Base-by-base conservation (phyloP, 1,284 basidiomycete species). In the Exsudoporus floridanus region DNA sequence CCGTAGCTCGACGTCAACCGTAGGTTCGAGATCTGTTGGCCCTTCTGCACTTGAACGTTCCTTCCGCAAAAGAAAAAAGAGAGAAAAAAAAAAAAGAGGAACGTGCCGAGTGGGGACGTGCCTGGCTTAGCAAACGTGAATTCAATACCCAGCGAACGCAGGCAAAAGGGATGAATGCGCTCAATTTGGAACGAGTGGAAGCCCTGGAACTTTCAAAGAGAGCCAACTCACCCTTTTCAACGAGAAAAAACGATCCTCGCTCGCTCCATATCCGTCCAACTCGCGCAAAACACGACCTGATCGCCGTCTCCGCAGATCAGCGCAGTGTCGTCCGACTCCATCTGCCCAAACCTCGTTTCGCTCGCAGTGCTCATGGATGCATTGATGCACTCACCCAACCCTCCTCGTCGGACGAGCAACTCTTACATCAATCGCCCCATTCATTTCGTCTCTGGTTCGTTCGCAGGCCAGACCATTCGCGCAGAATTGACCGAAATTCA, bases 401-500 rank as follows among this genome's bases (percentile, higher is more conserved):
- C 45, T 6, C 57, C 63, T 35, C 67, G 65, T 14, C 59, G 70
- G 51, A 66, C 65, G 18, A 71, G 45, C 46, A 54, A 50, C 25
- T 72, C 69, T 4, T 54, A 37, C 38, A 73, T 77, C 46, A 73
- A 75, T 36, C 57, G 61, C 28, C 80, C 81, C 13, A 80, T 84
- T 49, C 73, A 71, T 54, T 86, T 83, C 57, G 67, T 69, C 10
- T 70, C 74, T 48, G 85, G 84, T 52, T 84, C 83, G 57, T 84
- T 86, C 64, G 66, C 73, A 50, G 83, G 82, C 25, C 73, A 74
- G 52, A 78, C 76, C 12, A 73, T 86, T 44, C 79, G 85, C 48
- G 80, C 81, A 58, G 76, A 83, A 66, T 71, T 86, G 40, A 60
- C 71, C 47, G 84, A 87, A 68, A 68, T 86, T 7, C 83, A 86